Evolutionary conservation across 169 alveolate genomes (phyloP), one percentile per base, ranked within the genome.

Genomic region (Eimeria falciformis): DNA sequence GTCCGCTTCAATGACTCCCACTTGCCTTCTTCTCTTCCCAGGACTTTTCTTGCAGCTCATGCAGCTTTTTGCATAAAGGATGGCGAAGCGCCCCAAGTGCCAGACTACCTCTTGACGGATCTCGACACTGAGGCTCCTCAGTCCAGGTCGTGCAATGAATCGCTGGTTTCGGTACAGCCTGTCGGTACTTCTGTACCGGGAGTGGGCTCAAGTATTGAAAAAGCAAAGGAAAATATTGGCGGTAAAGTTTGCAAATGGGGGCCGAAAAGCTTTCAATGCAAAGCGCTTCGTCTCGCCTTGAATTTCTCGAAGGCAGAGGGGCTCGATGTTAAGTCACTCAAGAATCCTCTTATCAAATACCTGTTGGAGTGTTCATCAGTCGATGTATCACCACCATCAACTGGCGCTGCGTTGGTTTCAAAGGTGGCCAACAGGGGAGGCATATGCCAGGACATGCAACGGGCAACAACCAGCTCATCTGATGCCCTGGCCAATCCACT

Each of bases 1-100:
- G 93, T 89, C 45, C 58, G 14, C 25, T 89, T 75, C 93, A 89
- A 75, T 68, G 33, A 78, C 17, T 43, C 75, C 18, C 81, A 46
- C 77, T 43, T 89, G 40, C 93, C 89, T 3, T 73, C 89, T 25
- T 69, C 69, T 5, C 55, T 89, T n/a, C 78, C 82, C 9, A 66
- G 82, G 21, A 69, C 25, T 0, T 45, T 89, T 55, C 93, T 73
- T 5, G 93, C 79, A 0, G 93, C 89, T 23, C 89, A 89, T 75
- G 93, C 93, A 23, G 93, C 93, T 21, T 73, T 89, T 55, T 89
- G 93, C 71, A 50, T 58, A 21, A 66, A 73, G 7, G 55, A 55
- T 14, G 93, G 93, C 5, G 93, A 89, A 50, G 93, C 93, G 27
- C 93, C 93, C 11, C 84, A 73, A 43, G 73, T 89, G 6, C 93